Percentiles rank a stretch among this genome's conserved stretches.
These are phyloP conservation scores for Trichophyton benhamiae DNA, from an alignment of 2,329 filamentous ascomycete genomes.

Conservation along the genomic window DNA sequence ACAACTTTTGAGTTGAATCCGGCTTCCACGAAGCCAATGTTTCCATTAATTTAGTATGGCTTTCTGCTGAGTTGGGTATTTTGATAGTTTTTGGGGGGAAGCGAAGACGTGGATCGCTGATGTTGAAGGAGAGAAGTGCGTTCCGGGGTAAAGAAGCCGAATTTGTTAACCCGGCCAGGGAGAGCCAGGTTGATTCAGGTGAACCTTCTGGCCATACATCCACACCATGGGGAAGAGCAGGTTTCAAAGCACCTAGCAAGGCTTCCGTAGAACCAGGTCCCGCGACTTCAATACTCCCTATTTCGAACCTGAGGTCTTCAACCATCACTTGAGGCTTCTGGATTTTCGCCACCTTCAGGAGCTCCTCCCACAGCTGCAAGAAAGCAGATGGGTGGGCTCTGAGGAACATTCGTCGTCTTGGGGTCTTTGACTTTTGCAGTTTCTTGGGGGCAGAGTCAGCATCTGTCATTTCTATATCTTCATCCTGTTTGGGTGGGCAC, in stretches of 20 bases:
- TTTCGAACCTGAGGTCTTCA: constrained; percentile 57
- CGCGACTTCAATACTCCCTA: constrained; percentile 58
- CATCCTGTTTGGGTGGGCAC: constrained; percentile 40
- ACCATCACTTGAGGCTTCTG: constrained; percentile 50
- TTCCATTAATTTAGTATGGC: constrained; percentile 41
- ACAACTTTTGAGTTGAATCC: constrained; percentile 37
- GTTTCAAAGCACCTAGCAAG: constrained; percentile 55
- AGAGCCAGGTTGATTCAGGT: constrained; percentile 31
- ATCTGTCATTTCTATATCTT: constrained; percentile 29
- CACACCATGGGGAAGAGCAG: constrained; percentile 26
- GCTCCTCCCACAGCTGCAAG: constrained; percentile 50
- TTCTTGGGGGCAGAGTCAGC: constrained; percentile 9
- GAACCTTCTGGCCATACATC: constrained; percentile 17
- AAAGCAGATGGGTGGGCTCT: constrained; percentile 71
- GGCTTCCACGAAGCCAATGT: constrained; percentile 56
- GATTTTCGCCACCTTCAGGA: constrained; percentile 46
- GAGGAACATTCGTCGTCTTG: constrained; percentile 49
- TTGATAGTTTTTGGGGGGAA: constrained; percentile 55
- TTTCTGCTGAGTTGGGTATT: constrained; percentile 24
- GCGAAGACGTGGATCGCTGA: constrained; percentile 66
- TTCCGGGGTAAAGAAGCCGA: constrained; percentile 57
- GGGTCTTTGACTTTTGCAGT: constrained; percentile 17
- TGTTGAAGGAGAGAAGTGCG: constrained; percentile 57
- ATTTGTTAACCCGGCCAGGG: constrained; percentile 46
- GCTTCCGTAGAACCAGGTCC: constrained; percentile 70